Evolutionary conservation across 1,284 basidiomycete species (phyloP), one percentile per base, ranked within the genome.

Genomic region (Malassezia yamatoensis): DNA sequence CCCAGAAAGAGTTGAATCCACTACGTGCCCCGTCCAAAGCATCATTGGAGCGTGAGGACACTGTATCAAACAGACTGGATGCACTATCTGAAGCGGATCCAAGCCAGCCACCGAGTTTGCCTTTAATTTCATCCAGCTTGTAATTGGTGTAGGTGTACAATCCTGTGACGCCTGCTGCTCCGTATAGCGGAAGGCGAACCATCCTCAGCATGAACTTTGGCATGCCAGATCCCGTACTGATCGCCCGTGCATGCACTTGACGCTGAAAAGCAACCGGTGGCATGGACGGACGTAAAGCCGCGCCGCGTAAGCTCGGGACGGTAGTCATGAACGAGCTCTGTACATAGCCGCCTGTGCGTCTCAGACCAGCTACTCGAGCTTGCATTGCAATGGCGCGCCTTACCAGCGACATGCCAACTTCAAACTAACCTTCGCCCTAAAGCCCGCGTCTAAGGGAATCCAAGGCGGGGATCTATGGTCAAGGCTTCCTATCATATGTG

Each of bases 121-220:
- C 41, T n/a, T 51, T 51, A 16, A 24, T 20, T 36, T 43, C 41
- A 49, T 73, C 70, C 13, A 73, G 61, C 56, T 70, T 74, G 61
- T 67, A 68, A 54, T 68, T 70, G 20, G 69, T 65, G 39, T 73
- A 70, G 8, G 72, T 68, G 12, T 71, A 59, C 11, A 65, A 62
- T 12, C 72, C 70, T 12, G 67, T 67, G 2, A 62, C 72, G 2
- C 69, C 68, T 11, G 64, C 62, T 11, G 66, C 35, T 4, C 66
- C 68, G 35, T 66, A 68, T 1, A 65, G 60, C 7, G 72, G 72
- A 7, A 74, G 55, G 12, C 70, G 63, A 16, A 62, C 58, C 2
- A 63, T 62, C 1, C 67, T 55, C 35, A 72, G 61, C 42, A 64
- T 68, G 16, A 63, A 60, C 42, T 62, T 64, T 18, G 71, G 71